A percentile compares a stretch with the other conserved stretches of the same genome.
Conservation (phyloP, 2,329 filamentous ascomycete genomes). For the Neonectria punicea region DNA sequence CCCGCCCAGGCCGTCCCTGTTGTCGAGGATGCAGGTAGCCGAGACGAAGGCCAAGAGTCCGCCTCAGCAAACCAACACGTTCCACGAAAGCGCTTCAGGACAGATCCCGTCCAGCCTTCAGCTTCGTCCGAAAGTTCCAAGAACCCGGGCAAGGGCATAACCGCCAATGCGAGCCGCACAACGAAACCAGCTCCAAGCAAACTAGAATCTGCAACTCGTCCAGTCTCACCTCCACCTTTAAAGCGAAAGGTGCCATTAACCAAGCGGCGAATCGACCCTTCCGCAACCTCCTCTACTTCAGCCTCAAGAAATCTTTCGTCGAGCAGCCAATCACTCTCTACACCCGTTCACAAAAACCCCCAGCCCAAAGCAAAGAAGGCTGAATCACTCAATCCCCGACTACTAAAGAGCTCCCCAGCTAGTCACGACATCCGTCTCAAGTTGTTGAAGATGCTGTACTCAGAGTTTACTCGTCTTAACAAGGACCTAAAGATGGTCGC, state of each 20-base stretch:
- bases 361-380: constrained; percentile 41
- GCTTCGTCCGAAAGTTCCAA: constrained; percentile 20
- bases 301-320: constrained; percentile 17
- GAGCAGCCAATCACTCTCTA: constrained; percentile 31
- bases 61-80: constrained; percentile 40
- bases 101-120: constrained; percentile 30
- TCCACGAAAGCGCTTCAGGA: constrained; percentile 46
- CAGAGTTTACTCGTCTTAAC: constrained; percentile 75
- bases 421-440: constrained; percentile 65
- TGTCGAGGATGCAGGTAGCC: constrained; percentile 2
- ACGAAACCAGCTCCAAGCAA: constrained; percentile 20
- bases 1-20: constrained; percentile 22
- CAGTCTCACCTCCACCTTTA: constrained; percentile 50
- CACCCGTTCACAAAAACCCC: constrained; percentile 28
- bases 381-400: constrained; percentile 74
- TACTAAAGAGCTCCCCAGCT: constrained; percentile 68
- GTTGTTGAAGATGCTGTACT: constrained; percentile 71
- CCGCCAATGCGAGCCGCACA: constrained; percentile 2
- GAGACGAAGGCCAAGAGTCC: constrained; percentile 15
- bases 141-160: constrained; percentile 11
- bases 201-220: constrained; percentile 40
- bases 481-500: constrained; percentile 64
- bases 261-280: constrained; percentile 14
- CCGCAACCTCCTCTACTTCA: constrained; percentile 18
- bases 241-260: constrained; percentile 36